Evolutionary conservation across 495 filamentous ascomycete genomes (phyloP), one percentile per base, ranked within the genome.

Genomic region (Aspergillus steynii): DNA sequence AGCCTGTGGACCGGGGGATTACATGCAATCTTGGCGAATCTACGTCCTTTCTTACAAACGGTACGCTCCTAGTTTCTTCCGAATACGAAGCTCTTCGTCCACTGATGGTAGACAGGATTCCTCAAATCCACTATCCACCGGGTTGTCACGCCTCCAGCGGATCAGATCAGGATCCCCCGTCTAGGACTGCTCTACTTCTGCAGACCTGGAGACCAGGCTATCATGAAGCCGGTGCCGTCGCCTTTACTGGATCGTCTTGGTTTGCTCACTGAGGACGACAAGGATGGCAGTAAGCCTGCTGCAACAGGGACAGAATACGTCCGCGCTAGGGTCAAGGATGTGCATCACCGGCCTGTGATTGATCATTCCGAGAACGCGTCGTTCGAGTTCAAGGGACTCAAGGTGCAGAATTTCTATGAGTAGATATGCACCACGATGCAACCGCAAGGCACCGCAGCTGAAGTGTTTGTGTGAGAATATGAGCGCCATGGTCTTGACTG

Each of bases 211-310:
- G 76, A 79, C 56, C 63, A 77, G 37, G 71, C 80, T 1, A 59
- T 76, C 5, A 73, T 83, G 54, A 77, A 74, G 58, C 70, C 78
- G 0, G 74, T 80, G 3, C 64, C 63, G 5, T 78, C 75, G 37
- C 82, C 82, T 34, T 55, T 84, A 46, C 72, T 85, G 4, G 73
- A 75, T 34, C 68, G 79, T 45, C 68, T 83, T 1, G 81, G 82
- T 4, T 61, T 80, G n/a, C 67, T 80, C 29, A 65, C 64, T 0
- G 74, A 77, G 5, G 59, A 75, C 25, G 65, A 74, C 34, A 71
- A 73, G 52, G 53, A 60, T 0, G 62, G 63, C 15, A 20, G 20
- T 20, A 60, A 61, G 34, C 66, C 65, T 29, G 67, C 67, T 5
- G 65, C 77, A 3, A 75, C 71, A 5, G 79, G 79, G 0, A 75